Base-by-base conservation (phyloP, 1,284 basidiomycete species). In the Ceratobasidium sp. region DNA sequence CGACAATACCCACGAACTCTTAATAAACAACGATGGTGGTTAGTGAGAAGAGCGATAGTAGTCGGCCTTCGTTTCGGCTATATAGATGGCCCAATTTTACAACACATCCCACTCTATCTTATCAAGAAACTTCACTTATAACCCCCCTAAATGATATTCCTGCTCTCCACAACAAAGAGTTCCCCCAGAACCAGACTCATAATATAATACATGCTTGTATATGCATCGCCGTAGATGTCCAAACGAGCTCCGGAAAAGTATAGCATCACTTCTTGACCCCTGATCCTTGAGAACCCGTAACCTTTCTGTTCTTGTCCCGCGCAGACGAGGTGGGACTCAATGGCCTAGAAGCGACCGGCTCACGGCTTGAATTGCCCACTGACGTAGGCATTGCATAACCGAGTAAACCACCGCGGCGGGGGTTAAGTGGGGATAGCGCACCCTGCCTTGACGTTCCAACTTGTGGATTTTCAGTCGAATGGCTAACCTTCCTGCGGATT, bases 391-490 rank as follows among this genome's bases (percentile, higher is more conserved):
- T 69, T 16, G 67, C 58, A 16, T 64, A 66, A 23, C 41, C 73
- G 32, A 69, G 61, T 2, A 69, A 50, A 41, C 38, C 49, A 30
- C 64, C 43, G 28, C 64, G 46, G 28, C 73, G 55, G 14, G 73
- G 73, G 64, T 73, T 73, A 16, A 73, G 64, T 3, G 73, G 73
- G 1, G 73, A 73, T n/a, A 73, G 64, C 8, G 67, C 64, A 55
- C 73, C 66, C n/a, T 67, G 66, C 38, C 55, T 70, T 1, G 66
- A 44, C 54, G 54, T 41, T 16, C 28, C 28, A 44, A 47, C 26
- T 55, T 52, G 64, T 4, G 66, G 66, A 14, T 47, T 21, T 14
- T 70, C 64, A 11, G 44, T 49, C 18, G 64, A 46, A 38, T 69
- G 73, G 28, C 73, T 69, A 21, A 44, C 57, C 43, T 59, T 52